Percentiles rank a stretch among this genome's conserved stretches.
Evolutionary conservation across 73 alveolate genomes (phyloP).

Genomic region (Paramecium sexaurelia): DNA sequence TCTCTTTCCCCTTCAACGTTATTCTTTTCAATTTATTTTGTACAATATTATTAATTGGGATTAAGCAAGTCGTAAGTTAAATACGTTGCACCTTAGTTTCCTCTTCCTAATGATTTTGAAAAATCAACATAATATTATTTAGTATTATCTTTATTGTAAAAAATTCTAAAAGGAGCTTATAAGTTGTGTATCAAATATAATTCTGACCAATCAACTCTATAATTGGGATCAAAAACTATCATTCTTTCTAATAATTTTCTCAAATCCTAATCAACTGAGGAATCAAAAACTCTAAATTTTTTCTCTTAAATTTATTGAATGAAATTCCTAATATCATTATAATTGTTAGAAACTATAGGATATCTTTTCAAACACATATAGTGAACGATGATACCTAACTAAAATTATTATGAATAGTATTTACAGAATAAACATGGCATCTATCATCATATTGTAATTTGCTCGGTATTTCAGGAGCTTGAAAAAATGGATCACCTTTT

Average conservation of each 20-base stretch:
- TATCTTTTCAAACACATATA: not conserved
- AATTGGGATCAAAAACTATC: not conserved
- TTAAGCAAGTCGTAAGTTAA: not conserved
- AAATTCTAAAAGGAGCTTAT: not conserved
- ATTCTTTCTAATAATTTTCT: not conserved
- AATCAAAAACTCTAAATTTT: not conserved
- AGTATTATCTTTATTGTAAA: not conserved
- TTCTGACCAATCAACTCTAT: not conserved
- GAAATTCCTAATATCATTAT: not conserved
- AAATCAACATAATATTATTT: not conserved
- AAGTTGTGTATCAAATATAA: not conserved
- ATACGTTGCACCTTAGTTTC: not conserved
- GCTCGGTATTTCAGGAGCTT: not conserved
- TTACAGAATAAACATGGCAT: constrained; percentile 24
- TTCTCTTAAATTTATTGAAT: not conserved
- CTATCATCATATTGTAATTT: not conserved
- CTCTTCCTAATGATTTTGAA: not conserved
- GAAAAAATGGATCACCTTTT: not conserved
- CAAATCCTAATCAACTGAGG: not conserved
- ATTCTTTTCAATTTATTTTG: not conserved
- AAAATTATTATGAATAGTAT: not conserved
- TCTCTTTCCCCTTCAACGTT: not conserved
- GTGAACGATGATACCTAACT: not conserved
- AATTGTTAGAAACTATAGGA: not conserved
- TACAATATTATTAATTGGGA: not conserved